Base-by-base conservation (phyloP, 176 grass and related monocot species). In the Ampelocalamus luodianensis region DNA sequence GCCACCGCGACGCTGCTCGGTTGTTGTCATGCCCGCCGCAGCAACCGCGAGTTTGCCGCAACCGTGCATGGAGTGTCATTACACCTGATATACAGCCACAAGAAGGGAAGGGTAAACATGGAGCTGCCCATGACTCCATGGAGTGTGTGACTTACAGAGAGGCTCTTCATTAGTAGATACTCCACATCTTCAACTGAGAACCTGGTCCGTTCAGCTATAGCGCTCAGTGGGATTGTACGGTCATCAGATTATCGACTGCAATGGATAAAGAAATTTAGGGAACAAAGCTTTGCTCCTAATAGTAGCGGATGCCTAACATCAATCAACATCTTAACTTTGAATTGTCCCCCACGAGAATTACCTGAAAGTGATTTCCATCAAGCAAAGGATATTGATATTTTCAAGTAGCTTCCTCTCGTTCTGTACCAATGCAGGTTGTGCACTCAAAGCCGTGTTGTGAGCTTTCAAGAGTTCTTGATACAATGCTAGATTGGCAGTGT, bases 301-400 rank as follows among this genome's bases (percentile, higher is more conserved):
- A n/a, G n/a, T n/a, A n/a, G n/a, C n/a, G n/a, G n/a, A n/a, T n/a
- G 22, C 4, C 44, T 13, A 71, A 26, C 65, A 86, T 53, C 5
- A 27, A 39, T 27, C 18, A 62, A 20, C 38, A 27, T 44, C 36
- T 8, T 12, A 45, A 40, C 4, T 65, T 43, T 44, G 65, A 56
- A n/a, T 37, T 75, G 15, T 15, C 27, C 17, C 66, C 5, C 15
- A 22, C 6, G 17, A 39, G 27, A 85, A 72, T 80, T 86, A 97
- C 92, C 95, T 94, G 78, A 94, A 94, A 46, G 94, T 93, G n/a
- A 91, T 97, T 89, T 97, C 95, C 95, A 97, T 94, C 84, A 97
- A 85, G 78, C 95, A 97, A 64, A 97, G 88, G 65, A 94, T 88
- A 76, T 93, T 94, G 68, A 97, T 97, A 75, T 97, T 97, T 81